Evolutionary conservation across 441 rosid species (phyloP).

Genomic region (Adansonia gregorii): DNA sequence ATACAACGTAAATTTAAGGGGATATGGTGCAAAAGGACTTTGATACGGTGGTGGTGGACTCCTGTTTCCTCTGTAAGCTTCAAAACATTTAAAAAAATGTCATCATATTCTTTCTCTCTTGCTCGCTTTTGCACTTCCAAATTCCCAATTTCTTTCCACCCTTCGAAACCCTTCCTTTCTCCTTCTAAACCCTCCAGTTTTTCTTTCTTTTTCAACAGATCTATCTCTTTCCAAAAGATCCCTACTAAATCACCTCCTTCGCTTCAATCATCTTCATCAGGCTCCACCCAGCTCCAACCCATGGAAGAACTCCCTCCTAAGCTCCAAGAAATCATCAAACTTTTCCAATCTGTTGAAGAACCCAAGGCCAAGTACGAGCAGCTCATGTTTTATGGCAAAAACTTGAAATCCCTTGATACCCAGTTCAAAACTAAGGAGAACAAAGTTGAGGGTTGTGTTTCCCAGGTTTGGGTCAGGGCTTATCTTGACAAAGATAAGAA

Average conservation of each 20-base stretch:
- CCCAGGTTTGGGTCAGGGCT: slow-evolving; percentile 93
- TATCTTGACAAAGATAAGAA: slow-evolving; percentile 55
- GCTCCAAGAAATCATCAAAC: slow-evolving; percentile 68
- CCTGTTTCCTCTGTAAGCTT: background rate
- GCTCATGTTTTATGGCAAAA: slow-evolving; percentile 81
- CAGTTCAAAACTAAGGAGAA: slow-evolving; percentile 71
- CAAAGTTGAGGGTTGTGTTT: slow-evolving; percentile 87
- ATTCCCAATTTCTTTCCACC: slow-evolving; percentile 27
- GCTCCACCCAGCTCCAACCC: slow-evolving; percentile 57
- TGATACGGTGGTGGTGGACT: background rate
- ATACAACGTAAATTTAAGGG: too few species aligned
- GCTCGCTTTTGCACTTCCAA: slow-evolving; percentile 42
- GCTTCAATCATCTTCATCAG: slow-evolving; percentile 35
- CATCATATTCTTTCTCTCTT: slow-evolving; percentile 30
- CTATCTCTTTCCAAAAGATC: slow-evolving; percentile 55
- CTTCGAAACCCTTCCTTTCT: slow-evolving; percentile 10
- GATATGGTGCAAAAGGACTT: too few species aligned
- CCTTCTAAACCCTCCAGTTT: slow-evolving; percentile 34
- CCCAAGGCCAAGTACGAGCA: slow-evolving; percentile 84
- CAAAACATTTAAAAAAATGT: background rate
- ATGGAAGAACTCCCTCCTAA: slow-evolving; percentile 80
- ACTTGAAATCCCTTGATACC: slow-evolving; percentile 67
- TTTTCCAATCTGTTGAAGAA: slow-evolving; percentile 65
- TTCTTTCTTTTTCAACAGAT: slow-evolving; percentile 39
- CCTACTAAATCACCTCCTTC: slow-evolving; percentile 32